phyloP scores from a whole-genome alignment of 2,329 filamentous ascomycete species.

The Cephalotrichum gorgonifer region DNA sequence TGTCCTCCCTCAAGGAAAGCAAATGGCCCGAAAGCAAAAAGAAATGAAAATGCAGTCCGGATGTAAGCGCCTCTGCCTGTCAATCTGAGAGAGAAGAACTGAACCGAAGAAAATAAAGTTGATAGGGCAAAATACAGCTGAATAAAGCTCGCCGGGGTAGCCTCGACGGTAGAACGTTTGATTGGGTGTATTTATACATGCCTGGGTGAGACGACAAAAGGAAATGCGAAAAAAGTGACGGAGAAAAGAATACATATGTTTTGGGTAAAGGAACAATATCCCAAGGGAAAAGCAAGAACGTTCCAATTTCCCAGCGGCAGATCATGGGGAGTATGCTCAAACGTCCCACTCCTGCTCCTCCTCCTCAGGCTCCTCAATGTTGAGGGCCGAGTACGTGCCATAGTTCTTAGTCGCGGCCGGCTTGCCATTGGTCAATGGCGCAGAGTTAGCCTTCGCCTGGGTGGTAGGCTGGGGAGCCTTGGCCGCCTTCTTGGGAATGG shows the following conservation, averaged over 20 bases:
- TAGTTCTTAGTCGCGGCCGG: slow-evolving; percentile 19
- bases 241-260: background rate
- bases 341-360: slow-evolving; percentile 42
- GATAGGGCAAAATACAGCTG: too few relatives aligned
- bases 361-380: slow-evolving; percentile 29
- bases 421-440: slow-evolving; percentile 19
- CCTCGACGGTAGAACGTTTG: background rate
- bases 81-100: slow-evolving; percentile 1
- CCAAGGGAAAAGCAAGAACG: slow-evolving; percentile 5
- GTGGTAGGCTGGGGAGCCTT: slow-evolving; percentile 6
- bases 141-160: background rate
- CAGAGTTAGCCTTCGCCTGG: slow-evolving; percentile 9
- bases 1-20: background rate
- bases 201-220: background rate
- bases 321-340: slow-evolving; percentile 14
- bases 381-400: slow-evolving; percentile 39
- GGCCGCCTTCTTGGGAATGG: slow-evolving; percentile 8
- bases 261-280: slow-evolving; percentile 7
- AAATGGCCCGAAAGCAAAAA: slow-evolving; percentile 1
- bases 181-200: background rate
- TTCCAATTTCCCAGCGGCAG: background rate
- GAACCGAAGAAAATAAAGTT: background rate
- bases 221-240: slow-evolving; percentile 4
- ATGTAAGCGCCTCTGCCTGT: slow-evolving; percentile 1
- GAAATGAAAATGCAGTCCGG: slow-evolving; percentile 1